Conservation (phyloP, 2,329 filamentous ascomycete genomes). For the Microdochium bolleyi region DNA sequence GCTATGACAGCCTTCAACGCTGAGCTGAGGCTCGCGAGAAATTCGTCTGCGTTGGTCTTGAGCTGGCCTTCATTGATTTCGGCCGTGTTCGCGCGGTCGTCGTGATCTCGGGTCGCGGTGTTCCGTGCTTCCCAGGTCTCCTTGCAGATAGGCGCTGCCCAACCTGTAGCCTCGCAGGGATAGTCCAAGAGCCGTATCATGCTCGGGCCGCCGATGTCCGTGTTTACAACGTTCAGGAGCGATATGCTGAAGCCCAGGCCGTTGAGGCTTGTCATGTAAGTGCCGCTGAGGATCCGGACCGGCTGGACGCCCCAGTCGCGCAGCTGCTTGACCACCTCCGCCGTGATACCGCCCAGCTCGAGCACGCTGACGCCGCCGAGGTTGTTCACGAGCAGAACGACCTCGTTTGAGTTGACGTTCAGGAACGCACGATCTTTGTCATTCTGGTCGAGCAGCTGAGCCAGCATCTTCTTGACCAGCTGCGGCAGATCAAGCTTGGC, state of each 20-base stretch:
- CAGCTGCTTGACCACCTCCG: constrained; percentile 60
- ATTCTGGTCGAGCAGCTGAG: constrained; percentile 55
- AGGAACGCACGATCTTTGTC: constrained; percentile 68
- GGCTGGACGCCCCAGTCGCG: constrained; percentile 51
- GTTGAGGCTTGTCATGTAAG: constrained; percentile 74
- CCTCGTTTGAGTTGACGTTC: constrained; percentile 51
- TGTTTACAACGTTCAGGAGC: constrained; percentile 55
- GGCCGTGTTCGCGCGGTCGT: constrained; percentile 18
- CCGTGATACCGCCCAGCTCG: constrained; percentile 64
- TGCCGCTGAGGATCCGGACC: constrained; percentile 58
- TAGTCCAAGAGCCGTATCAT: constrained; percentile 66
- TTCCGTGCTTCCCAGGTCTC: constrained; percentile 56
- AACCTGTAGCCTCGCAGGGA: constrained; percentile 61
- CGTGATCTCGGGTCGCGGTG: constrained; percentile 34
- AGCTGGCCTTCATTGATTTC: constrained; percentile 34
- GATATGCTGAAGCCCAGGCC: constrained; percentile 69
- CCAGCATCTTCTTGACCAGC: constrained; percentile 58
- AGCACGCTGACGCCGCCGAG: constrained; percentile 66
- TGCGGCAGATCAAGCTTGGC: constrained; percentile 42
- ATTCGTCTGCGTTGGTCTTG: constrained; percentile 40
- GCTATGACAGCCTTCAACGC: constrained; percentile 55
- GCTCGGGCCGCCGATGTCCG: constrained; percentile 48
- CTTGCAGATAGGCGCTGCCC: constrained; percentile 56
- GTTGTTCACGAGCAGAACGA: constrained; percentile 68
- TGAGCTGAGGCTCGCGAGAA: constrained; percentile 43